Base-by-base conservation (phyloP, 371 early-diverging fungal genomes). In the Mortierella sp. region DNA sequence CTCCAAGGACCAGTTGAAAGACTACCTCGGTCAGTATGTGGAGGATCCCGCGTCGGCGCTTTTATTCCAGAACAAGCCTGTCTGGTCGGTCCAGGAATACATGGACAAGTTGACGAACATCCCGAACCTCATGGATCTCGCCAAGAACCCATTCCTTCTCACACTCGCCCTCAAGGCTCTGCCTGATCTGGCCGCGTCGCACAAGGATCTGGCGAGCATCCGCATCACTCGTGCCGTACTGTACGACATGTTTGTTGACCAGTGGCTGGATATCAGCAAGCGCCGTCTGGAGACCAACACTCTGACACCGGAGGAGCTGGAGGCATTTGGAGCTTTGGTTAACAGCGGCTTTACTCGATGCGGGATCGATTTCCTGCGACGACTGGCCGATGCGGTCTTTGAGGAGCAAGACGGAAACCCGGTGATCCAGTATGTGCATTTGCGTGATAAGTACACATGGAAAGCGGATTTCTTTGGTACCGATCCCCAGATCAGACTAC, bases 1-100 rank as follows among this genome's bases (percentile, higher is more conserved):
- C 49, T 76, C 77, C 12, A 27, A 35, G 7, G 46, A 35, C n/a
- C 77, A 76, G n/a, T 48, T 76, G 41, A 29, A 60, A 24, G n/a
- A 58, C 10, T 76, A 76, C n/a, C 24, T 76, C 58, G 29, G 46
- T 0, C 27, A 58, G n/a, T 76, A 43, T 35, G 77, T 71, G 3
- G n/a, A 55, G 1, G 27, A 55, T 55, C 56, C 56, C 3, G n/a
- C 6, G 8, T 10, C 11, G 56, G 56, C 56, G 10, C n/a, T 55
- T 51, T 51, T 21, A 11, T 55, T 55, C 56, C 24, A 55, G 56
- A 16, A 55, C n/a, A 55, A 24, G 11, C 56, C 56, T 55, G 11
- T 55, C n/a, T 55, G 56, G 56, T 55, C 56, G 8, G n/a, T 51
- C 16, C 18, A 51, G 18, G 51, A 51, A 6, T 51, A 21, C 5